Evolutionary conservation across 2,329 filamentous ascomycete species (phyloP).

Genomic region (Fusarium nelsonii): DNA sequence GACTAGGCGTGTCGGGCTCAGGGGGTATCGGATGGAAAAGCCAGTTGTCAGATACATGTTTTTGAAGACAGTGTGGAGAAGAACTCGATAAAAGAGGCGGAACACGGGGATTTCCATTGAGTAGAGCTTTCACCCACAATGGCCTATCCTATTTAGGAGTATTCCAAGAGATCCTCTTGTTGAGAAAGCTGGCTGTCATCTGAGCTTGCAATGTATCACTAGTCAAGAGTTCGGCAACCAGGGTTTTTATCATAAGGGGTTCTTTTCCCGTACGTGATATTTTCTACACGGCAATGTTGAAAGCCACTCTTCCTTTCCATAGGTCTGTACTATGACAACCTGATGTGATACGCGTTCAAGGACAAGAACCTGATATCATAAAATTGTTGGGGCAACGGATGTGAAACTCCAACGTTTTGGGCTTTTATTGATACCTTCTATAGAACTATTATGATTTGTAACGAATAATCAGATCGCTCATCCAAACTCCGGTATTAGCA

Average conservation of each 20-base stretch:
- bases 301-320: not conserved
- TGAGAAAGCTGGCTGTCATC: not conserved
- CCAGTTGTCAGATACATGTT: not conserved
- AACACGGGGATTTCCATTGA: not conserved
- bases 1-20: not conserved
- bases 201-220: not conserved
- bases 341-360: not conserved
- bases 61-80: not conserved
- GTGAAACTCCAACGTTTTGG: not conserved
- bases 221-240: not conserved
- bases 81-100: not conserved
- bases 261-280: not conserved
- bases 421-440: not conserved
- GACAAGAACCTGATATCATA: not conserved
- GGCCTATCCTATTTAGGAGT: not conserved
- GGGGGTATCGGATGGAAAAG: not conserved
- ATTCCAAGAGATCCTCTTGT: not conserved
- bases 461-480: conserved; percentile 9
- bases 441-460: conserved; percentile 8
- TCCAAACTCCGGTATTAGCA: conserved; percentile 4
- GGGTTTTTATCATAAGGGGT: not conserved
- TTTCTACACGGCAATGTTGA: not conserved
- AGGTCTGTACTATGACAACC: not conserved
- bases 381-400: not conserved
- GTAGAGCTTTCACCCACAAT: not conserved